Base-by-base conservation (phyloP, 805 yeast species). In the Sugiyamaella smithiae region DNA sequence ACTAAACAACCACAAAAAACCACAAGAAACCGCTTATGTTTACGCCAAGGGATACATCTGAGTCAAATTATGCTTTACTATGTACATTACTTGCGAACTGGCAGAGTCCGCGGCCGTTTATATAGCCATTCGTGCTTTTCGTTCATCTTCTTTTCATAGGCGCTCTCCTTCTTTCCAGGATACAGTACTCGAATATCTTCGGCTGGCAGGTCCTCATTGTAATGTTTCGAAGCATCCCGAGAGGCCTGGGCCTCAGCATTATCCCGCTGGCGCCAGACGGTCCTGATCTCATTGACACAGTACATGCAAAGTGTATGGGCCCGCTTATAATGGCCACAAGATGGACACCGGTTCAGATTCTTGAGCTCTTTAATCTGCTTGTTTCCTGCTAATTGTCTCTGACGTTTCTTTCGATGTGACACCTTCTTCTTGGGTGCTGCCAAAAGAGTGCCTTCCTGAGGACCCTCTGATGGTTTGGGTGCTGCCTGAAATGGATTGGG, bases 401-500 rank as follows among this genome's bases (percentile, higher is more conserved):
- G 84, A 67, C 97, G 82, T 62, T 87, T 85, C 67, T 88, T 86
- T 70, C 80, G 80, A 65, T 88, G 88, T 5, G 98, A 88, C 1
- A 81, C 81, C 67, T 89, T 90, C 79, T 90, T 89, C 74, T 93
- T 93, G 48, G 99, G 98, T 5, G 82, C 97, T 4, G 99, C 99
- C 57, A 74, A 73, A 46, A 88, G 71, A 25, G 86, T 77, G n/a
- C 95, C 96, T 56, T 81, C 76, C 57, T 81, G 85, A 25, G 16
- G 67, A 6, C 19, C 19, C 25, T n/a, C 5, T 7, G 48, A 8
- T 23, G 28, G 17, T 5, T 22, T 22, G 23, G 14, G 33, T 24
- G 43, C 17, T 6, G 24, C 12, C 23, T 40, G 36, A 29, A 8
- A 43, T 17, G n/a, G 38, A 25, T 12, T 37, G 24, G 52, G 48